Conservation (phyloP, 2,329 filamentous ascomycete species). For the Alternaria triticina region DNA sequence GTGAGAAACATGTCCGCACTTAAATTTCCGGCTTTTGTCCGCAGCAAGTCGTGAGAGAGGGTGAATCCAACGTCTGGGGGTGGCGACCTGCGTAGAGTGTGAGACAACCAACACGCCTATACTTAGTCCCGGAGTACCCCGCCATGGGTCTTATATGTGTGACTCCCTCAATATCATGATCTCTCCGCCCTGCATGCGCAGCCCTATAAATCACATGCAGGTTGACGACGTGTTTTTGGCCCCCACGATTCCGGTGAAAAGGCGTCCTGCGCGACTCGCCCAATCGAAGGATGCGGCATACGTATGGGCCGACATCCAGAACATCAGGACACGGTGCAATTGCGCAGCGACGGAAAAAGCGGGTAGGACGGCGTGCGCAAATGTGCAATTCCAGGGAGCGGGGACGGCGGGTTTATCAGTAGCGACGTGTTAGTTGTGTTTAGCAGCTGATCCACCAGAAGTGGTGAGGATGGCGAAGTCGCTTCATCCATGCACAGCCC, state of each 20-base stretch:
- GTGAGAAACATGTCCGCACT: not conserved
- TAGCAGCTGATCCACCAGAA: not conserved
- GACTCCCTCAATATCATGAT: constrained; percentile 9
- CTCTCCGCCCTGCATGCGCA: not conserved
- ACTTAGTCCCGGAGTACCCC: not conserved
- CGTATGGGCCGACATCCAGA: constrained; percentile 12
- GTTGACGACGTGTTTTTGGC: constrained; percentile 21
- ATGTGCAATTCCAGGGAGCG: constrained; percentile 11
- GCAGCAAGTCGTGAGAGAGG: not conserved
- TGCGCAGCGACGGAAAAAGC: constrained; percentile 4
- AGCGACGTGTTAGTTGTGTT: constrained; percentile 3
- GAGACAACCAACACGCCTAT: not conserved
- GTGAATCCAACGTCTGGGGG: not conserved
- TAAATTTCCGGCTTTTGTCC: not conserved
- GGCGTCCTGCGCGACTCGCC: constrained; percentile 5
- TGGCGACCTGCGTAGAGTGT: not conserved
- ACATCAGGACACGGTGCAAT: constrained; percentile 12
- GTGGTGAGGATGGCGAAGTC: constrained; percentile 10
- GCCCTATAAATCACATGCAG: constrained; percentile 9
- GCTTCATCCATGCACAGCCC: constrained; percentile 23
- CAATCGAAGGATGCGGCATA: constrained; percentile 12
- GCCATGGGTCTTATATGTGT: not conserved
- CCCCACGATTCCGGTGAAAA: constrained; percentile 28
- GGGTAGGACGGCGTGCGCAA: constrained; percentile 15
- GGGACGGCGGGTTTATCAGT: constrained; percentile 19